These are phyloP conservation scores for Alopecurus myosuroides DNA, from an alignment of 176 grass and related monocot genomes.

Conservation along the genomic window DNA sequence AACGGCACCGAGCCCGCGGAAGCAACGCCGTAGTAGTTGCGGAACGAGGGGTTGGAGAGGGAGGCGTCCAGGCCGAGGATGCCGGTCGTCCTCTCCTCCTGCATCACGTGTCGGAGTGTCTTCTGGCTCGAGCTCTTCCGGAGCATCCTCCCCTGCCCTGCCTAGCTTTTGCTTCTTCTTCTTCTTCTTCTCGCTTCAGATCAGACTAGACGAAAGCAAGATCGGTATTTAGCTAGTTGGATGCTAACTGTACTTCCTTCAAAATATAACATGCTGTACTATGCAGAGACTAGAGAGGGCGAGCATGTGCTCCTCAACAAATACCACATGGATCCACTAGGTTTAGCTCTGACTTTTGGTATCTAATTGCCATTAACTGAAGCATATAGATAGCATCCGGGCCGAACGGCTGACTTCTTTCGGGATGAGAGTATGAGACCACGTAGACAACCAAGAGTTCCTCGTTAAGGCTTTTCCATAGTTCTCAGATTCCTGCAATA, in stretches of 20 bases:
- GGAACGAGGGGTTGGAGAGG: slow-evolving; percentile 45
- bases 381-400: not conserved
- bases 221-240: not conserved
- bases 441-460: too few relatives aligned
- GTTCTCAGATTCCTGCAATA: too few relatives aligned
- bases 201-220: not conserved
- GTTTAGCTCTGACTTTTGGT: not conserved
- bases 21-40: slow-evolving; percentile 57
- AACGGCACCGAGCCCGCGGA: slow-evolving; percentile 61
- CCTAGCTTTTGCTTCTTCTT: not conserved
- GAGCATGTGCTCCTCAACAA: not conserved
- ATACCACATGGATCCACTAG: not conserved
- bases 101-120: slow-evolving; percentile 36
- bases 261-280: not conserved
- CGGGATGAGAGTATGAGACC: too few relatives aligned
- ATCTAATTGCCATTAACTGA: not conserved
- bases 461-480: too few relatives aligned
- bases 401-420: not conserved
- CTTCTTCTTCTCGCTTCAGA: not conserved
- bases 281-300: not conserved
- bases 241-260: not conserved
- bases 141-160: slow-evolving; percentile 20
- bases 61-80: slow-evolving; percentile 33
- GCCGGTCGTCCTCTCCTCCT: slow-evolving; percentile 1
- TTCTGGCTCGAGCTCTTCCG: slow-evolving; percentile 41